Percentiles rank a stretch among this genome's conserved stretches.
Conservation (phyloP, 2,329 filamentous ascomycete genomes). For the Apiospora phragmitis region DNA sequence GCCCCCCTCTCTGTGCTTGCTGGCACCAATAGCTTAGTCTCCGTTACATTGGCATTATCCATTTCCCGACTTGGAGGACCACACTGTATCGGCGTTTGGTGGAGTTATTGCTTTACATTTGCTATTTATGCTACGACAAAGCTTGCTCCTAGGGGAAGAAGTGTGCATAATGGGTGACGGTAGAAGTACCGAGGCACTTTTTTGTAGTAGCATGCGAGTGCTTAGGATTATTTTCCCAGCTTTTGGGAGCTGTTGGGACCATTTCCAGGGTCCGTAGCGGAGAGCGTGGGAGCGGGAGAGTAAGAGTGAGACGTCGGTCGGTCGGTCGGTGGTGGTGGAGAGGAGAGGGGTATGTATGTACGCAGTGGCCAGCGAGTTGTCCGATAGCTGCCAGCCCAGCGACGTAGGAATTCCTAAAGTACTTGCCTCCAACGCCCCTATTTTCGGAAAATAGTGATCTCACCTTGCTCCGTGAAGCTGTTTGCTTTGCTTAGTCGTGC, state of each 20-base stretch:
- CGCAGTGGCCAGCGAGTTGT: neutral
- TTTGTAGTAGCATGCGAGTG: neutral
- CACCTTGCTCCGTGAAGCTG: neutral
- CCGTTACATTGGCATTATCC: slow-evolving; percentile 10
- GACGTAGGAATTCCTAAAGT: slow-evolving; percentile 26
- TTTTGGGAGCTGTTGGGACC: neutral
- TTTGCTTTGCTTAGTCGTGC: neutral
- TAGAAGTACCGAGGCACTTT: neutral
- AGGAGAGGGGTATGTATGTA: neutral
- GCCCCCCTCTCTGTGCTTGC: neutral
- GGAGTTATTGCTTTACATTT: slow-evolving; percentile 17
- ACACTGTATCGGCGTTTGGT: slow-evolving; percentile 18
- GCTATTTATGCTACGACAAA: slow-evolving; percentile 7
- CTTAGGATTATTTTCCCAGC: neutral
- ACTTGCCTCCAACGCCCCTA: slow-evolving; percentile 15
- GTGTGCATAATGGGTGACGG: neutral
- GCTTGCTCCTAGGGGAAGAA: neutral
- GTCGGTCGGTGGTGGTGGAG: neutral
- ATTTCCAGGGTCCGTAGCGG: neutral
- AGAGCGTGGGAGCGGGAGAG: neutral
- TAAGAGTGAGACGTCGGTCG: neutral
- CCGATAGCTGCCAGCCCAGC: neutral
- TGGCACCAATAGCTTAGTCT: slow-evolving; percentile 4
- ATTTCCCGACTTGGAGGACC: neutral
- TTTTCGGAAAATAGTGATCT: neutral